Conservation (phyloP, 2,329 filamentous ascomycete genomes). For the Trichophyton mentagrophytes region DNA sequence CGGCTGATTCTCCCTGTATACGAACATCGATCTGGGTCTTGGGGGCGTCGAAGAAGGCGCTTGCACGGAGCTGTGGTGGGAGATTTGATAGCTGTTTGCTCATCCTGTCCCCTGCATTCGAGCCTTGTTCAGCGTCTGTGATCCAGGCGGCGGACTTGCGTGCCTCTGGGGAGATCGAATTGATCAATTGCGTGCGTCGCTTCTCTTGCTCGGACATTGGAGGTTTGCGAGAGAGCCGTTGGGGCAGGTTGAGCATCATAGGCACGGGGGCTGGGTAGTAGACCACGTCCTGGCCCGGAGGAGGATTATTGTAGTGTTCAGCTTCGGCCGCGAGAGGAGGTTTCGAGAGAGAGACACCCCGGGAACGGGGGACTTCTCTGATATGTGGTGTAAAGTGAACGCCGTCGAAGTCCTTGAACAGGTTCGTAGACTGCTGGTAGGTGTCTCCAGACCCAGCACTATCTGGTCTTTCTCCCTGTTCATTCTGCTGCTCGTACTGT, state of each 20-base stretch:
- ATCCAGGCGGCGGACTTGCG: slow-evolving; percentile 42
- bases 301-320: slow-evolving; percentile 28
- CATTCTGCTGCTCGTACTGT: not conserved
- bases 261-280: slow-evolving; percentile 94
- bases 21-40: slow-evolving; percentile 43
- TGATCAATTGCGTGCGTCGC: slow-evolving; percentile 60
- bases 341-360: slow-evolving; percentile 27
- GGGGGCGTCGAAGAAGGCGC: slow-evolving; percentile 71
- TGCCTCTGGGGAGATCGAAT: slow-evolving; percentile 45
- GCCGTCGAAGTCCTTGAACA: slow-evolving; percentile 40
- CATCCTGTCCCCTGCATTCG: slow-evolving; percentile 11
- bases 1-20: slow-evolving; percentile 64
- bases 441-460: slow-evolving; percentile 35
- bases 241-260: slow-evolving; percentile 81
- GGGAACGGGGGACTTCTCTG: slow-evolving; percentile 16
- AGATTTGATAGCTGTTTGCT: slow-evolving; percentile 37
- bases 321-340: slow-evolving; percentile 30
- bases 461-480: slow-evolving; percentile 20
- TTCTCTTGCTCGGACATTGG: slow-evolving; percentile 48
- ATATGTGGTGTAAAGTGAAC: slow-evolving; percentile 32
- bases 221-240: slow-evolving; percentile 65
- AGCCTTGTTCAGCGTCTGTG: slow-evolving; percentile 17
- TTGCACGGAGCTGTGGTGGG: slow-evolving; percentile 79
- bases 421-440: slow-evolving; percentile 30
- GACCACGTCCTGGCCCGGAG: slow-evolving; percentile 66